A percentile compares a stretch with the other conserved stretches of the same genome.
These are phyloP conservation scores for Aphanoascus verrucosus DNA, from an alignment of 2,329 filamentous ascomycete species.

Conservation along the genomic window DNA sequence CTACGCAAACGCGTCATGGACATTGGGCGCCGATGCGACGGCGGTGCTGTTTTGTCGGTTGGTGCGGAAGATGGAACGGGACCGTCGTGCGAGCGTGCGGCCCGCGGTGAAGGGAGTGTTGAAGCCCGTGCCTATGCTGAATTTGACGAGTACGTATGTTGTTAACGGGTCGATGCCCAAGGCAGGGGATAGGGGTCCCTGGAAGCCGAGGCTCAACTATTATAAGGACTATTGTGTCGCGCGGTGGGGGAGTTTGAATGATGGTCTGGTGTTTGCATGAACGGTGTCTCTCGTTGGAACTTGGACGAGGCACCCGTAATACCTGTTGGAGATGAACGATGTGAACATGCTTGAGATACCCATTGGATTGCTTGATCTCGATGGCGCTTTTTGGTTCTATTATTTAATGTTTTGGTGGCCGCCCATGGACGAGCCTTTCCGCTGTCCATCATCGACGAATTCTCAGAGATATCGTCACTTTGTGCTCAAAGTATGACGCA, in stretches of 20 bases:
- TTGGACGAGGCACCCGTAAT: background rate
- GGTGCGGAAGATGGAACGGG: conserved; percentile 25
- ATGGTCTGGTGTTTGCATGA: conserved; percentile 23
- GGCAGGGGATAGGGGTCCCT: conserved; percentile 32
- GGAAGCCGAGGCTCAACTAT: conserved; percentile 32
- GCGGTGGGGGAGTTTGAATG: conserved; percentile 27
- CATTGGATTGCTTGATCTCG: too few relatives aligned
- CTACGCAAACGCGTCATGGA: conserved; percentile 38
- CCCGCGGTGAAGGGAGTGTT: conserved; percentile 23
- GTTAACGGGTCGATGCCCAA: conserved; percentile 30
- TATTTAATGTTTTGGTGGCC: too few relatives aligned
- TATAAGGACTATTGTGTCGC: conserved; percentile 32
- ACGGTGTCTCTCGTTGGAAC: background rate
- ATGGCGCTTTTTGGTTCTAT: too few relatives aligned
- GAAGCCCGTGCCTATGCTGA: conserved; percentile 26
- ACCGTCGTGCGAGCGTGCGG: conserved; percentile 21
- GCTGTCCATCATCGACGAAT: too few relatives aligned
- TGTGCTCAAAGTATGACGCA: too few relatives aligned
- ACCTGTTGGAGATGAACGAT: too few relatives aligned
- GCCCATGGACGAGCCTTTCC: too few relatives aligned
- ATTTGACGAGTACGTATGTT: conserved; percentile 35
- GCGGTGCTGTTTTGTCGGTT: conserved; percentile 32
- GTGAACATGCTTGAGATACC: too few relatives aligned
- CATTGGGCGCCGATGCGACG: conserved; percentile 36
- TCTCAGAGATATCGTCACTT: too few relatives aligned